Evolutionary conservation across 163 green algal genomes (phyloP).

Genomic region (Volvox carteri): DNA sequence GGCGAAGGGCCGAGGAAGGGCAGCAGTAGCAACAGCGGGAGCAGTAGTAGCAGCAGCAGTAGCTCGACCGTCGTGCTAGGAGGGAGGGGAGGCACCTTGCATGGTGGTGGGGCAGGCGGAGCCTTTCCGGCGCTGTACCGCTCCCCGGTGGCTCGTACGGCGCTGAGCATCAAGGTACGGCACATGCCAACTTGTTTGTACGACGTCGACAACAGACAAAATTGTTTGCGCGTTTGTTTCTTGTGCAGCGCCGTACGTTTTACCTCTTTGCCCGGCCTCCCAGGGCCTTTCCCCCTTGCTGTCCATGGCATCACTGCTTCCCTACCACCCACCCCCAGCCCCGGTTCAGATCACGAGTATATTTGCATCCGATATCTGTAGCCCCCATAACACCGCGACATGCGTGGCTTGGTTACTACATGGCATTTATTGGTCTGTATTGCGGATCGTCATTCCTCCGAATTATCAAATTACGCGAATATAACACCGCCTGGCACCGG

Average conservation of each 20-base stretch:
- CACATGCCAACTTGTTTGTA: not conserved
- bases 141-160: not conserved
- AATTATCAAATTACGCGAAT: too few species aligned
- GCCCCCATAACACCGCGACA: too few species aligned
- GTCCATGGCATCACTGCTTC: too few species aligned
- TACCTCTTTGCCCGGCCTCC: not conserved
- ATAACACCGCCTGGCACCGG: too few species aligned
- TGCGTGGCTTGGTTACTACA: too few species aligned
- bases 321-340: too few species aligned
- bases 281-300: too few species aligned
- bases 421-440: too few species aligned
- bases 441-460: too few species aligned
- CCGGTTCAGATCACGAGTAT: too few species aligned
- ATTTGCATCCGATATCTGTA: too few species aligned
- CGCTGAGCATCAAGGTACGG: conserved; percentile 16
- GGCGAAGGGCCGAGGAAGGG: not conserved
- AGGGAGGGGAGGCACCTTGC: not conserved
- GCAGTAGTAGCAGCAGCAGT: not conserved
- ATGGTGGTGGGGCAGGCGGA: too few species aligned
- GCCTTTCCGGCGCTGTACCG: conserved; percentile 12
- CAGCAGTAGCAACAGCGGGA: not conserved
- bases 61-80: not conserved
- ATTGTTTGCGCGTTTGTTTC: not conserved
- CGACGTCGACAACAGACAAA: not conserved
- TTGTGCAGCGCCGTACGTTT: not conserved